Conservation (phyloP, 352 stramenopile genomes). For the Phytophthora fragariaefolia region DNA sequence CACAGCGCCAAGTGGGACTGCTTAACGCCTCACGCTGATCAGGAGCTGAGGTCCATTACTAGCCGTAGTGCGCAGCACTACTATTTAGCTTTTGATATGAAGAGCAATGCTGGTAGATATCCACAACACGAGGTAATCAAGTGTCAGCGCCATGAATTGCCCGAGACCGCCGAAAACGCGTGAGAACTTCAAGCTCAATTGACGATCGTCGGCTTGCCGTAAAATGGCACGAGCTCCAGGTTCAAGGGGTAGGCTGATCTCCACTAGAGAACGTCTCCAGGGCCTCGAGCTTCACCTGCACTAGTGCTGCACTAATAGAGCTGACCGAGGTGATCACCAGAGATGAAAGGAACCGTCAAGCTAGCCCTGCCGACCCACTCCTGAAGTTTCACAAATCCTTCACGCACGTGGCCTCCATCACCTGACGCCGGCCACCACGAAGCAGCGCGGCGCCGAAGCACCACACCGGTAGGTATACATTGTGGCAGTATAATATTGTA, state of each 20-base stretch:
- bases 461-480: background rate
- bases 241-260: background rate
- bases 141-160: background rate
- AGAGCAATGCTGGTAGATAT: background rate
- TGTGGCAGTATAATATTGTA: too few species aligned
- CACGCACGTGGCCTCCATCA: background rate
- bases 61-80: background rate
- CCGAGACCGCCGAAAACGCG: background rate
- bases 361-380: background rate
- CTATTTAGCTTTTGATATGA: background rate
- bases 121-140: background rate
- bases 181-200: background rate
- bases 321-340: too few species aligned
- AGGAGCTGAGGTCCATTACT: background rate
- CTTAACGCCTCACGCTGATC: background rate
- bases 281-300: background rate
- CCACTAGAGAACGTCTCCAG: too few species aligned
- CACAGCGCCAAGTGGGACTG: background rate
- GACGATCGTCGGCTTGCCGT: background rate
- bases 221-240: background rate
- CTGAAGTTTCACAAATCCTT: constrained; percentile 4
- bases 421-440: background rate
- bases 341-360: background rate
- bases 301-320: background rate
- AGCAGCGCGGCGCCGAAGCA: constrained; percentile 4